Percentiles rank a stretch among this genome's conserved stretches.
Conservation (phyloP, 257 asterid genomes). For the Ophiorrhiza pumila region DNA sequence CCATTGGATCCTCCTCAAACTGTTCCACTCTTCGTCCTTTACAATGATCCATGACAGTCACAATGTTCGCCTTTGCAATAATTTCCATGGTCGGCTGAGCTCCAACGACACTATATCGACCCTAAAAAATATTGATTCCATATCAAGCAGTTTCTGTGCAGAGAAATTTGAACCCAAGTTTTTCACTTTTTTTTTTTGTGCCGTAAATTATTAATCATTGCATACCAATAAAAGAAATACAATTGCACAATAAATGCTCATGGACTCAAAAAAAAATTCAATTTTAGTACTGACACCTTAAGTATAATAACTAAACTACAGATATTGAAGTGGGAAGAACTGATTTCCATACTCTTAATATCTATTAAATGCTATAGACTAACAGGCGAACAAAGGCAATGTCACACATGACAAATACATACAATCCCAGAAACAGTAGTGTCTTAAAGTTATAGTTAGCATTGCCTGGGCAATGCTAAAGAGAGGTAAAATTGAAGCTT, state of each 20-base stretch:
- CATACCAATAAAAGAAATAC: background rate
- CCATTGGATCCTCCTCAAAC: conserved; percentile 90
- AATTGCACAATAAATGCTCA: background rate
- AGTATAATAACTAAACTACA: background rate
- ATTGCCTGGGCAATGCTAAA: background rate
- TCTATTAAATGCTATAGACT: background rate
- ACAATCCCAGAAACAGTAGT: background rate
- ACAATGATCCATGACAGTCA: conserved; percentile 74
- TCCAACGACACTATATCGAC: conserved; percentile 88
- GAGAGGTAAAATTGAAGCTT: conserved; percentile 26
- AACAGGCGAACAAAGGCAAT: background rate
- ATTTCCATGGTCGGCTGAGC: conserved; percentile 97
- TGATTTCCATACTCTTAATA: background rate
- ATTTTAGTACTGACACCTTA: background rate
- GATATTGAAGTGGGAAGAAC: background rate
- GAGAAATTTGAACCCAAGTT: background rate
- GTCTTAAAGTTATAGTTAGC: background rate
- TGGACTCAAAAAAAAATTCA: background rate
- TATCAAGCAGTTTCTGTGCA: conserved; percentile 22
- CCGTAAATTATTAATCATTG: background rate
- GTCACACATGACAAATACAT: background rate
- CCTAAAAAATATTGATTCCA: conserved; percentile 49
- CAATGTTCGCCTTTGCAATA: conserved; percentile 82
- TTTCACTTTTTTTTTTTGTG: background rate
- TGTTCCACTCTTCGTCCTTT: conserved; percentile 52